Evolutionary conservation across 2,329 filamentous ascomycete species (phyloP).

Genomic region (Pseudogymnoascus sp.): DNA sequence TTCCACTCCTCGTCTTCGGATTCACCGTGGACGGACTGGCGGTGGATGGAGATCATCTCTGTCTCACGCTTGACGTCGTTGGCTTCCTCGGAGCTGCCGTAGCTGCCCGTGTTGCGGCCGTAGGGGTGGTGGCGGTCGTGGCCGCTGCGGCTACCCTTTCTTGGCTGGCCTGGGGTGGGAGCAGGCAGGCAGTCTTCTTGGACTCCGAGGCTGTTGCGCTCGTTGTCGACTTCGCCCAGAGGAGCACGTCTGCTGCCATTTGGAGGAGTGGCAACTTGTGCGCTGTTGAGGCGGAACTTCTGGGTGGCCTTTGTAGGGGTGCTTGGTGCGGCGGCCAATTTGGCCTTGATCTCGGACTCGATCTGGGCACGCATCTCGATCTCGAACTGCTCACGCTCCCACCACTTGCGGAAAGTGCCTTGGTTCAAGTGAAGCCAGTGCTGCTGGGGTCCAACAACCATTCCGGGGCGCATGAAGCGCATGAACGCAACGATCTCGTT

Average conservation of each 20-base stretch:
- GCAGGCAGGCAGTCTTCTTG: constrained; percentile 89
- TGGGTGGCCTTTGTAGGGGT: constrained; percentile 56
- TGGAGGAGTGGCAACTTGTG: constrained; percentile 74
- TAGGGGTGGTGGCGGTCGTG: constrained; percentile 64
- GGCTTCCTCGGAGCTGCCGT: constrained; percentile 39
- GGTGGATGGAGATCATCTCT: constrained; percentile 54
- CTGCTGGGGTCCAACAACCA: constrained; percentile 97
- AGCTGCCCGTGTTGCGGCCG: constrained; percentile 43
- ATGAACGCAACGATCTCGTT: constrained; percentile 97
- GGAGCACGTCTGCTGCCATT: constrained; percentile 74
- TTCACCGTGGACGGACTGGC: constrained; percentile 55
- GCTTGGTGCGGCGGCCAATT: constrained; percentile 37
- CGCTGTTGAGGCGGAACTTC: constrained; percentile 53
- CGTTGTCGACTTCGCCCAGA: constrained; percentile 88
- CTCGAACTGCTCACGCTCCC: constrained; percentile 58
- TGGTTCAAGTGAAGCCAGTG: constrained; percentile 99
- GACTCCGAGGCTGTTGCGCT: constrained; percentile 57
- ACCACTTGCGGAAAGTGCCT: constrained; percentile 96
- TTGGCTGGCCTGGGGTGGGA: constrained; percentile 89
- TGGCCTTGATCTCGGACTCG: constrained; percentile 49
- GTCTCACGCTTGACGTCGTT: constrained; percentile 47
- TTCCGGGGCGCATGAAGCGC: constrained; percentile 97
- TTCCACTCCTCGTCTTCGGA: constrained; percentile 74
- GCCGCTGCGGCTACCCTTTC: constrained; percentile 76
- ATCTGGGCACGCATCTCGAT: constrained; percentile 66